Base-by-base conservation (phyloP, 352 stramenopile genomes). In the Phytophthora citrophthora region DNA sequence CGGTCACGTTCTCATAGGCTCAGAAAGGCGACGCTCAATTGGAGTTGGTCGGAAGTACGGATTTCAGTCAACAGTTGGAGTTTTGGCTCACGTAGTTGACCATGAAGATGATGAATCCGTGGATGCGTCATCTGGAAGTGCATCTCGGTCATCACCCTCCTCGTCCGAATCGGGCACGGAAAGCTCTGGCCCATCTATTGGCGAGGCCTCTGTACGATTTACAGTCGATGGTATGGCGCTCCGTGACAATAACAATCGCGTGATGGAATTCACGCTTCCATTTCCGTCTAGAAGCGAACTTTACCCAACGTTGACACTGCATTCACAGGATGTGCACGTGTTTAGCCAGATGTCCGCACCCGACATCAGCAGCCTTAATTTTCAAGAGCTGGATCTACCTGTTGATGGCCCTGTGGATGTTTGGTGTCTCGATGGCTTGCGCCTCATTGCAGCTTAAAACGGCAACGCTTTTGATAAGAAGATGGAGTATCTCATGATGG, bases 261-360 rank as follows among this genome's bases (percentile, higher is more conserved):
- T 89, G 53, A 68, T 92, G 54, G 73, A 90, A 56, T 89, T 89
- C 50, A 70, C 68, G 18, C 45, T 93, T 36, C 68, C 72, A 20
- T 83, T 93, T 34, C 81, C 86, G 23, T 68, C 83, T 0, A 65
- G 72, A 23, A 83, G 76, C 18, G 88, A 96, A 47, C 67, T 96
- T 59, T 96, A 85, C 53, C 88, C 88, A 56, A 96, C 88, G 2
- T 70, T 96, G 57, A 93, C 86, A 23, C 75, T 96, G 36, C 86
- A 96, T 73, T 93, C 86, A 20, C 87, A 91, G 41, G 81, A 89
- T 45, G 72, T 92, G 16, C 81, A 89, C 43, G 86, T 93, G 11
- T 83, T 89, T 50, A 86, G 84, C 29, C 83, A 86, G 24, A 93
- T 96, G 64, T 94, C 86, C 41, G 78, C 77, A 24, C 77, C 86